A percentile compares a stretch with the other conserved stretches of the same genome.
Conservation (phyloP, 2,329 filamentous ascomycete species). For the Pseudogymnoascus sp. region DNA sequence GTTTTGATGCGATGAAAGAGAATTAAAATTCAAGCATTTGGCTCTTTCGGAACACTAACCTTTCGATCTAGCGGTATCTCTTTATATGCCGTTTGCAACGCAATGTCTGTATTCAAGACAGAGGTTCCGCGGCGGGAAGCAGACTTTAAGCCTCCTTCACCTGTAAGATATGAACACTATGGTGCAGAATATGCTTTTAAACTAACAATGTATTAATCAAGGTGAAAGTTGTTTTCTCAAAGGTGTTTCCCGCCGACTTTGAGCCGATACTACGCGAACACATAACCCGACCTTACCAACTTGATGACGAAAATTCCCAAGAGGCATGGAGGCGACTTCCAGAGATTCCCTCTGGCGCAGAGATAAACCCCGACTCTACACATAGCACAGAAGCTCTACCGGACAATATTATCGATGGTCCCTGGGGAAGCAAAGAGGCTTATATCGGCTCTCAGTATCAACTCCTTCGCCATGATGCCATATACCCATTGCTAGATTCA, state of each 20-base stretch:
- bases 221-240: neutral
- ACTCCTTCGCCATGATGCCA: slow-evolving; percentile 66
- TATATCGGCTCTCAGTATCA: slow-evolving; percentile 71
- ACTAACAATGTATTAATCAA: neutral
- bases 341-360: slow-evolving; percentile 46
- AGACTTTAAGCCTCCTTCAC: neutral
- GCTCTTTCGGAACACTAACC: neutral
- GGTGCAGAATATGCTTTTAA: neutral
- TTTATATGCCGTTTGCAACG: neutral
- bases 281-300: neutral
- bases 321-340: slow-evolving; percentile 34
- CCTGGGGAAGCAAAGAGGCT: slow-evolving; percentile 51
- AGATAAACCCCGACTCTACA: slow-evolving; percentile 38
- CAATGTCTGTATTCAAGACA: neutral
- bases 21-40: neutral
- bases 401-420: slow-evolving; percentile 45
- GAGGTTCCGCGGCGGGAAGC: neutral
- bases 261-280: slow-evolving; percentile 5
- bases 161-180: neutral
- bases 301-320: neutral
- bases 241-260: neutral
- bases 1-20: neutral
- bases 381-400: slow-evolving; percentile 27
- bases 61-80: neutral
- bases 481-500: slow-evolving; percentile 60